Evolutionary conservation across 2,329 filamentous ascomycete species (phyloP), one percentile per base, ranked within the genome.

Genomic region (Colletotrichum spinosum): DNA sequence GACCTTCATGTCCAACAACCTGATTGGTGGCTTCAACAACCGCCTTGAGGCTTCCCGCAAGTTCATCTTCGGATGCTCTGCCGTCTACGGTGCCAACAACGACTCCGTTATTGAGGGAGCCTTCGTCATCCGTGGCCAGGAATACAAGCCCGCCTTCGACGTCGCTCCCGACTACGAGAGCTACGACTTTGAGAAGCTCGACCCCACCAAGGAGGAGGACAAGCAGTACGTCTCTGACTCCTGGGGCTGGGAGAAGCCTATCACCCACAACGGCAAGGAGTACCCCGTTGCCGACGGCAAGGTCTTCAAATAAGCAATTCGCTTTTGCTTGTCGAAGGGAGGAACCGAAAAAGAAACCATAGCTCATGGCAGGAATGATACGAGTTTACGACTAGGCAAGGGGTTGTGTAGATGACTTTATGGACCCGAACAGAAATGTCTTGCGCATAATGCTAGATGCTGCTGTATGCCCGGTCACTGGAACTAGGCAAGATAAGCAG

Each of bases 1-100:
- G 82, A 92, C 92, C 77, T 99, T 99, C 92, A 99, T 99, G 96
- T 95, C 93, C 74, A 93, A 92, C 88, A 99, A 99, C 89, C 86
- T 98, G 81, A 95, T 99, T 79, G 94, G 92, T 83, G 96, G 96
- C 80, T 97, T 99, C 89, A 97, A 97, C 85, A 88, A 89, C 80
- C 96, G 96, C 87, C 93, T 99, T 67, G 96, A 99, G 88, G 96
- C 79, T 70, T 97, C 93, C 78, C 94, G 96, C 86, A 99, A 99
- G 91, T 97, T 93, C 88, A 83, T 99, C 79, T 98, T 99, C 83
- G 96, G 96, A 74, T 89, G 86, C 75, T 89, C 89, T 74, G 95
- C 92, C 72, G 96, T 99, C 72, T 99, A 92, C 80, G 96, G 96
- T 77, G 81, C 86, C 80, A 90, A 89, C 88, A 94, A 97, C 84